Base-by-base conservation (phyloP, 495 filamentous ascomycete genomes). In the Astrothelium subdiscretum region DNA sequence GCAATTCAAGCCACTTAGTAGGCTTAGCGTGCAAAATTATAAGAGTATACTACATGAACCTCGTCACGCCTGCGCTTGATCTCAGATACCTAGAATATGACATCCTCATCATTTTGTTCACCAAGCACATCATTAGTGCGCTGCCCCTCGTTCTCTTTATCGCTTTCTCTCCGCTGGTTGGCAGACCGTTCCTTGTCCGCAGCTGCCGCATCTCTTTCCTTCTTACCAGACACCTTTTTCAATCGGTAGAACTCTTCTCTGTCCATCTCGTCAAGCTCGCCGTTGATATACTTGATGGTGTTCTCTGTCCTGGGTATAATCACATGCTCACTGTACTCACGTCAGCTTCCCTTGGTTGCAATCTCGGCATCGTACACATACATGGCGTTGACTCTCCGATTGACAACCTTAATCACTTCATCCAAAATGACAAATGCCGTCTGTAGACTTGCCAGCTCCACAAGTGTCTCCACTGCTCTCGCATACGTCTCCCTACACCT, bases 281-380 rank as follows among this genome's bases (percentile, higher is more conserved):
- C 95, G 77, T 96, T 99, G 82, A 99, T 99, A 71, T 98, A 96
- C 77, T 91, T 97, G 79, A 99, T 99, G 58, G 94, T 99, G 67
- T 97, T 99, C 72, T 97, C 92, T 22, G 94, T 99, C 54, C 94
- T 82, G 31, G 94, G 94, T 66, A 99, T 97, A 68, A 99, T 97
- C 61, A 99, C 95, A 76, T 98, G 91, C 76, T 95, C 92, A 74
- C 80, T 85, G 62, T 12, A 11, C 43, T 26, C 1, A 22, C 61
- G 60, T 60, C 52, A 60, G 65, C 31, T 35, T 54, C 29, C 40
- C 5, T 69, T 43, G 38, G 22, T n/a, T 3, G 32, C 11, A 57
- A 20, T 5, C 32, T 26, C 54, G 18, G 13, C 6, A 20, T 43
- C 8, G 48, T 32, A 66, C 52, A 78, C 84, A 80, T 78, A 94